phyloP scores from a whole-genome alignment of 1,284 basidiomycete species.

The Cryptococcus sp. region DNA sequence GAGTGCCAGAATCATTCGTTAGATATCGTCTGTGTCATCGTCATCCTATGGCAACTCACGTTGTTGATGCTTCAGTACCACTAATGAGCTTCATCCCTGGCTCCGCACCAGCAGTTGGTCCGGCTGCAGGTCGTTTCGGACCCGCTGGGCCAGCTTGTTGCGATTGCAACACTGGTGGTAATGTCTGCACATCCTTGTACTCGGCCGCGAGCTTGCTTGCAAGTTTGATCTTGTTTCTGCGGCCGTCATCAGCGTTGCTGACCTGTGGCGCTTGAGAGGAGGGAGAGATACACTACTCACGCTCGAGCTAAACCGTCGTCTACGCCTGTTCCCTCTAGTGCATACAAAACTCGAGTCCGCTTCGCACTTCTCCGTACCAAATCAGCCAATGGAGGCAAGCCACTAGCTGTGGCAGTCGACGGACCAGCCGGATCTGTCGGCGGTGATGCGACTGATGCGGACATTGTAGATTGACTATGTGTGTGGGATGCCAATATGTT shows the following conservation, averaged over 20 bases:
- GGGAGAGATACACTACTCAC: conserved; percentile 34
- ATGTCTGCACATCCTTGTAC: conserved; percentile 80
- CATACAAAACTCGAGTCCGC: conserved; percentile 54
- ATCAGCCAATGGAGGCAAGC: conserved; percentile 48
- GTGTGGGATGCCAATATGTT: background rate
- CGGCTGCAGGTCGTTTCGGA: conserved; percentile 67
- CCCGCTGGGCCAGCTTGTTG: conserved; percentile 77
- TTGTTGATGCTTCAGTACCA: conserved; percentile 25
- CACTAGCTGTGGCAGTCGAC: conserved; percentile 16
- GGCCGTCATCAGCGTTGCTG: background rate
- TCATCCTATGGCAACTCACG: conserved; percentile 13
- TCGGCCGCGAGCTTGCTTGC: conserved; percentile 75
- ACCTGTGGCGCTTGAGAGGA: background rate
- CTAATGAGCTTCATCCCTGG: conserved; percentile 33
- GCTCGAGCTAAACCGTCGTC: conserved; percentile 48
- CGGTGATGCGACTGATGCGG: conserved; percentile 23
- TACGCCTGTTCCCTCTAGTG: conserved; percentile 39
- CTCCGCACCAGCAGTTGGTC: conserved; percentile 61
- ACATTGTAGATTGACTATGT: conserved; percentile 15
- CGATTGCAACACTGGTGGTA: conserved; percentile 76
- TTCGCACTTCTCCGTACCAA: conserved; percentile 52
- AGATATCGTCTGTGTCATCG: background rate
- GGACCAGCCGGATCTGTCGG: conserved; percentile 32
- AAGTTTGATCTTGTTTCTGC: conserved; percentile 56
- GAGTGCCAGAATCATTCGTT: background rate